Percentiles rank a stretch among this genome's conserved stretches.
These are phyloP conservation scores for Camelina neglecta DNA, from an alignment of 345 rosid genomes.

Conservation along the genomic window DNA sequence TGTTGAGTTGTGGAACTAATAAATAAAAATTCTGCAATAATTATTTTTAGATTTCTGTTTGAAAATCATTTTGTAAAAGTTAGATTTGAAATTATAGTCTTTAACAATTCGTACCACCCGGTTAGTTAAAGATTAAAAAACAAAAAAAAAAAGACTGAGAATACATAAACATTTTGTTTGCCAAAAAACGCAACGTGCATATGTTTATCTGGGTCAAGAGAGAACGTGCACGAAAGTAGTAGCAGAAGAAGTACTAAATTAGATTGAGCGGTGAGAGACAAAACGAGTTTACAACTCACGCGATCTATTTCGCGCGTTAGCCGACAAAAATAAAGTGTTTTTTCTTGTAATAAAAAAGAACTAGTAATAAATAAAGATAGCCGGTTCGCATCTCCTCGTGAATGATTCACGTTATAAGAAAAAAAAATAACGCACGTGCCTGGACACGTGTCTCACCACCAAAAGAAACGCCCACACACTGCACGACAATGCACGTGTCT, in stretches of 20 bases:
- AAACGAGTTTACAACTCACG: slow-evolving; percentile 1
- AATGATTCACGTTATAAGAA: slow-evolving; percentile 31
- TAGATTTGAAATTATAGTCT: background rate
- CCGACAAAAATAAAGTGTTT: slow-evolving; percentile 2
- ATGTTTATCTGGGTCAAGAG: slow-evolving; percentile 30
- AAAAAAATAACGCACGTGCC: slow-evolving; percentile 32
- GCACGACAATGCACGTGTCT: slow-evolving; percentile 47
- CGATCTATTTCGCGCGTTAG: slow-evolving; percentile 10
- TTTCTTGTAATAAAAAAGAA: background rate
- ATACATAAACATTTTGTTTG: no score
- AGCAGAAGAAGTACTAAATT: background rate
- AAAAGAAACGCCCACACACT: slow-evolving; percentile 30
- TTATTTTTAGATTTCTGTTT: background rate
- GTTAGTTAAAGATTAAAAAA: background rate
- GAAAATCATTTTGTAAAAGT: background rate
- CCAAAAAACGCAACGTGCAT: slow-evolving; percentile 18
- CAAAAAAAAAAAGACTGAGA: background rate
- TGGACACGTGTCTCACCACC: slow-evolving; percentile 23
- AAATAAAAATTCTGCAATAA: background rate
- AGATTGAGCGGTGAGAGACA: slow-evolving; percentile 5
- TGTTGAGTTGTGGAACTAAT: background rate
- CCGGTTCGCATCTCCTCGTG: slow-evolving; percentile 37
- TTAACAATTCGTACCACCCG: slow-evolving; percentile 16
- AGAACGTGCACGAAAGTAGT: slow-evolving; percentile 44
- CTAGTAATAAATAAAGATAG: slow-evolving; percentile 9